These are phyloP conservation scores for Beauveria bassiana DNA, from an alignment of 2,329 filamentous ascomycete genomes.

Conservation along the genomic window DNA sequence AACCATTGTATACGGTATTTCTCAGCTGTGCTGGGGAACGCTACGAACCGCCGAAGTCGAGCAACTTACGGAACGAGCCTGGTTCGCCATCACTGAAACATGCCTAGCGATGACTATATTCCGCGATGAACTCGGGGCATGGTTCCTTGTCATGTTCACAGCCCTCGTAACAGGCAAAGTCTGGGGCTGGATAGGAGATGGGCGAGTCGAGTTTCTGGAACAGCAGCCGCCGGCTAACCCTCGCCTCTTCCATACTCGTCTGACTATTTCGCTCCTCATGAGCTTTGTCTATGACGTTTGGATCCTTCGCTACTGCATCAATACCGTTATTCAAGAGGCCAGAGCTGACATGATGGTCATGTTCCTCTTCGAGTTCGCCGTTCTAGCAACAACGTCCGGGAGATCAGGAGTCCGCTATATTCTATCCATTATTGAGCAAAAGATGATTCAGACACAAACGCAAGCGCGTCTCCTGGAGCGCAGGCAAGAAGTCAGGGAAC, in stretches of 20 bases:
- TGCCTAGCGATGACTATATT: conserved; percentile 98
- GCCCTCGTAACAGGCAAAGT: conserved; percentile 88
- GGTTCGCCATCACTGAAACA: conserved; percentile 97
- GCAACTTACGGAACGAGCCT: conserved; percentile 93
- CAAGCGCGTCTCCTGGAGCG: conserved; percentile 59
- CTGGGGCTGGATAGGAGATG: conserved; percentile 97
- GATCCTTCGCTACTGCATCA: conserved; percentile 74
- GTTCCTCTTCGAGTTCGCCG: conserved; percentile 96
- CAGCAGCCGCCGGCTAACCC: conserved; percentile 91
- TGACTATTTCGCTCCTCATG: conserved; percentile 69
- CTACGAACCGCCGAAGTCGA: conserved; percentile 92
- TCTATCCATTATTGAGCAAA: conserved; percentile 69
- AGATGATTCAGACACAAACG: conserved; percentile 68
- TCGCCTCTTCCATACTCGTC: conserved; percentile 74
- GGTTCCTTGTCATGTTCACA: conserved; percentile 96
- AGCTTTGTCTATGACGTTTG: conserved; percentile 73
- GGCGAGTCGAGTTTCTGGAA: conserved; percentile 86
- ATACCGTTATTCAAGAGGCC: conserved; percentile 76
- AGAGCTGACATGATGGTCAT: conserved; percentile 99
- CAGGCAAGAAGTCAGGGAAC: conserved; percentile 57
- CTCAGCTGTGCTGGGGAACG: conserved; percentile 82
- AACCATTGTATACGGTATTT: conserved; percentile 76
- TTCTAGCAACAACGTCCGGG: conserved; percentile 70
- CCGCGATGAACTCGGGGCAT: conserved; percentile 85
- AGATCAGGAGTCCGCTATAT: conserved; percentile 74